Evolutionary conservation across 2,329 filamentous ascomycete species (phyloP), one percentile per base, ranked within the genome.

Genomic region (Botrytis porri): DNA sequence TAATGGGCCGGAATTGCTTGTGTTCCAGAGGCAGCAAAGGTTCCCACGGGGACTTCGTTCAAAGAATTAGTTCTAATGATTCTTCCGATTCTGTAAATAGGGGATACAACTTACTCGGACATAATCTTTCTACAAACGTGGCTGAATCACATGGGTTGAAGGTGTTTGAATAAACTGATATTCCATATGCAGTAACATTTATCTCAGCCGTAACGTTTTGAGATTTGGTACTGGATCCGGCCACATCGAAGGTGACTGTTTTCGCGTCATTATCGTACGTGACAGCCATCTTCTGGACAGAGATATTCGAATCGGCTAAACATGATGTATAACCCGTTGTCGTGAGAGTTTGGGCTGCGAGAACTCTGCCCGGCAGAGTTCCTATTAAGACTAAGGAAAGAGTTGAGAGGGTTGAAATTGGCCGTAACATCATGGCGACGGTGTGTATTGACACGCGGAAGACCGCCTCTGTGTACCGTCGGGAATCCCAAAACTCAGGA

Each of bases 321-420:
- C 96, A 98, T 76, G 90, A 90, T 79, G 86, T 89, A 84, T 96
- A 97, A 74, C 94, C 93, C 75, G 88, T 88, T 37, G 95, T 98
- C 80, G 91, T 88, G 73, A 99, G 88, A 73, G 97, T 85, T 77
- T 95, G 90, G 75, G 84, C 86, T 72, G 88, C 93, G 74, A 92
- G 81, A 71, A 87, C 91, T 73, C 77, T 78, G 73, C 73, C 78
- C 73, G 79, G 75, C 73, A 81, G 76, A 66, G 74, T 73, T 71
- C 75, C 77, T 37, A 80, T 73, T 69, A 80, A 73, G 64, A 79
- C 72, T 69, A 80, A 78, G 75, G 77, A 79, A 77, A 80, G 22
- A 22, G 77, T 71, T 35, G 75, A 78, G 72, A 78, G 74, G 37
- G 76, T 73, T 69, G 75, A 76, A 76, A 75, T 73, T 74, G 74